Evolutionary conservation across 371 early-diverging fungal species (phyloP).

Genomic region (Mucor mucedo): DNA sequence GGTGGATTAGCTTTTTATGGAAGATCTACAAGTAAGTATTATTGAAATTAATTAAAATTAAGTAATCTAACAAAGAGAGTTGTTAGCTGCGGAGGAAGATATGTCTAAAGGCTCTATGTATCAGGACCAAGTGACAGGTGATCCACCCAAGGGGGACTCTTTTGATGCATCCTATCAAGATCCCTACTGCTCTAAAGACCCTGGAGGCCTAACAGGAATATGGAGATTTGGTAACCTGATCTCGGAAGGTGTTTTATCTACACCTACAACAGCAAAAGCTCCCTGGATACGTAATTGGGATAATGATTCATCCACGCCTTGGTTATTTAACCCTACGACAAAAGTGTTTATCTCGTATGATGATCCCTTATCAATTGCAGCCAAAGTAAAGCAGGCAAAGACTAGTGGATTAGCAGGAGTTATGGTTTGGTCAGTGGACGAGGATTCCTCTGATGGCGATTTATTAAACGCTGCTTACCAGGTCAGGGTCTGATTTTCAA

Average conservation of each 20-base stretch:
- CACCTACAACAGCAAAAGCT: conserved; percentile 44
- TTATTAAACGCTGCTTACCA: conserved; percentile 28
- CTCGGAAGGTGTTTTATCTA: conserved; percentile 54
- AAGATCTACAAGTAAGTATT: conserved; percentile 45
- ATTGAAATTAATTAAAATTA: too few relatives aligned
- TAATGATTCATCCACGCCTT: conserved; percentile 53
- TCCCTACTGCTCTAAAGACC: conserved; percentile 30
- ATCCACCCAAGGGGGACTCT: conserved; percentile 41
- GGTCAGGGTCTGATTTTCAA: not conserved
- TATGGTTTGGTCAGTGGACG: conserved; percentile 54
- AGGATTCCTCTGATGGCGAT: conserved; percentile 33
- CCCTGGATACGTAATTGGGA: conserved; percentile 64
- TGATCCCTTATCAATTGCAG: conserved; percentile 54
- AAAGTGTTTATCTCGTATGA: conserved; percentile 66
- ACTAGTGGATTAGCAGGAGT: conserved; percentile 52
- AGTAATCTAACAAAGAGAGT: too few relatives aligned
- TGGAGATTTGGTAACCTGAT: conserved; percentile 61
- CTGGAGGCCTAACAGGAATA: conserved; percentile 43
- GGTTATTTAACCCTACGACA: conserved; percentile 61
- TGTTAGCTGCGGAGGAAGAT: conserved; percentile 33
- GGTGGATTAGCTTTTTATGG: conserved; percentile 74
- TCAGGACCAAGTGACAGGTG: conserved; percentile 33
- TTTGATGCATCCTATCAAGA: conserved; percentile 33
- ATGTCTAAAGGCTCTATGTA: conserved; percentile 38
- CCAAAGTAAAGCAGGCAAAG: conserved; percentile 53